Base-by-base conservation (phyloP, 2,329 filamentous ascomycete species). In the Colletotrichum camelliae region DNA sequence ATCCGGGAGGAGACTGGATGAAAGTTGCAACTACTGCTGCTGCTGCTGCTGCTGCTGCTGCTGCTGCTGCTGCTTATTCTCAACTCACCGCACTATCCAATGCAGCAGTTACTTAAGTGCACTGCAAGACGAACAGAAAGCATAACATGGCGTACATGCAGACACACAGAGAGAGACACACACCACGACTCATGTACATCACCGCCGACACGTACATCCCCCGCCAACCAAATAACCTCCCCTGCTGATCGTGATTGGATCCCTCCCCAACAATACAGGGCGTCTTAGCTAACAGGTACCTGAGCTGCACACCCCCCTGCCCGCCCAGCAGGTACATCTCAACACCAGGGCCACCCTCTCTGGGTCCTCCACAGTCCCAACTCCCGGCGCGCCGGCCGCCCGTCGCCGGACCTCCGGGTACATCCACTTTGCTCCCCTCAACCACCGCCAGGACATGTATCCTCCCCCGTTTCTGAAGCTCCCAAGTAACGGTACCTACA, bases 211-310 rank as follows among this genome's bases (percentile, higher is more conserved):
- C 66, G 58, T 70, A 74, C 58, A 70, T 29, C 48, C 60, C 61
- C 57, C 72, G 61, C 72, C 61, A 62, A 68, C 73, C 73, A 58
- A 75, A 31, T 27, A 64, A 29, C 12, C 7, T 21, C n/a, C 68
- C 72, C 52, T 67, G 72, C 69, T 43, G 62, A 62, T 67, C 73
- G n/a, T 75, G 70, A 75, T 75, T 75, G 73, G 73, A 60, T 73
- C 73, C 70, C 64, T 73, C 70, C 72, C 37, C 70, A 75, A 75
- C 73, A 75, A 75, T 73, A 68, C 66, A 68, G 52, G 52, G 52
- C 52, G n/a, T 33, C 33, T 61, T 31, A 57, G 43, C 48, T 18
- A 31, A 33, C 9, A 65, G 65, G 65, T 24, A 67, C 64, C 29
- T 33, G 39, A 43, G 8, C 39, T n/a, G 10, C n/a, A 48, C 43